These are phyloP conservation scores for Lasiosphaeris hirsuta DNA, from an alignment of 495 filamentous ascomycete genomes.

Conservation along the genomic window DNA sequence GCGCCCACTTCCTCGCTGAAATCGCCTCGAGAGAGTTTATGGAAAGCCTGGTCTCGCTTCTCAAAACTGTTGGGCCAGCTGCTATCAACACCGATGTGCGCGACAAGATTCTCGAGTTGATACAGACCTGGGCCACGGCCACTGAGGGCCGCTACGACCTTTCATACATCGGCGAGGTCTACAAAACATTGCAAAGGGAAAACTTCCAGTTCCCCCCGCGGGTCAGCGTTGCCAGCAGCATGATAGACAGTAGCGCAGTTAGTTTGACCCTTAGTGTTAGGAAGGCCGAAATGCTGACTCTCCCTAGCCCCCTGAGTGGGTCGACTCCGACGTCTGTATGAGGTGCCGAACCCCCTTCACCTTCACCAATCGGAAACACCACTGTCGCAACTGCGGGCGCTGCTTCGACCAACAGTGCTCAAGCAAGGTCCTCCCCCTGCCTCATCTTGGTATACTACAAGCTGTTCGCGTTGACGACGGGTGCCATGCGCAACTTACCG, in stretches of 20 bases:
- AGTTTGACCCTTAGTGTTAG: conserved; percentile 36
- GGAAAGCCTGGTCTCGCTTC: conserved; percentile 88
- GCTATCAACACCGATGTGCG: conserved; percentile 82
- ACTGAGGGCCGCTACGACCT: conserved; percentile 82
- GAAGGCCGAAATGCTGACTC: conserved; percentile 12
- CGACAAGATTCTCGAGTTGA: conserved; percentile 83
- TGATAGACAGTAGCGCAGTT: conserved; percentile 96
- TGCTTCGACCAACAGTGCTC: conserved; percentile 94
- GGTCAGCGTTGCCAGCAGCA: conserved; percentile 81
- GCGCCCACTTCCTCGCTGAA: conserved; percentile 90
- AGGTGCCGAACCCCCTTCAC: conserved; percentile 91
- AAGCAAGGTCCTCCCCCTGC: conserved; percentile 80
- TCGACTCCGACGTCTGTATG: conserved; percentile 98
- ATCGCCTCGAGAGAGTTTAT: conserved; percentile 97
- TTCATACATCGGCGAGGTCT: conserved; percentile 82
- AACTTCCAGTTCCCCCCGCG: conserved; percentile 87
- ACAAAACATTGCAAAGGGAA: conserved; percentile 74
- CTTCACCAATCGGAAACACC: conserved; percentile 96
- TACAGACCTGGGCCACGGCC: conserved; percentile 90
- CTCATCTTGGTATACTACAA: conserved; percentile 87
- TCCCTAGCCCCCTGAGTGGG: conserved; percentile 88
- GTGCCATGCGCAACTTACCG: conserved; percentile 84
- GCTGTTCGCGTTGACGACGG: conserved; percentile 96
- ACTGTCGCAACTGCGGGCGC: conserved; percentile 95
- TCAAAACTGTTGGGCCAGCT: conserved; percentile 72